Evolutionary conservation across 345 rosid species (phyloP), one percentile per base, ranked within the genome.

Genomic region (Aquilaria malaccensis): DNA sequence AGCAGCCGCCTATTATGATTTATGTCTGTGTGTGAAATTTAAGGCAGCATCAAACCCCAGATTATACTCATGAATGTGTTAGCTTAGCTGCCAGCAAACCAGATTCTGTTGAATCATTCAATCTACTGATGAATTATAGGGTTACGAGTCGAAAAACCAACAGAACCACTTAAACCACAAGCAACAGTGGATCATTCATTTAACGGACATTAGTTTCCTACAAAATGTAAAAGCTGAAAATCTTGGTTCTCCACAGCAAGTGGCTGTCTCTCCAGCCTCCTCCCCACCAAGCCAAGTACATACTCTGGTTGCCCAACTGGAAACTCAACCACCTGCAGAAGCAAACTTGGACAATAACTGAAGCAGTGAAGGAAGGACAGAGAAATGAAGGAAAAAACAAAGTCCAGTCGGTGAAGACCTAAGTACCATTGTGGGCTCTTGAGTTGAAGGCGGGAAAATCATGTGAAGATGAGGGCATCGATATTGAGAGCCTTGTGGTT

Each of bases 401-500:
- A 53, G 58, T 53, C 32, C 30, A n/a, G 6, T 45, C 43, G 53
- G 14, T 12, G 6, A 31, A 6, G 2, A 1, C 11, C 0, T 56
- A 45, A 2, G 11, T 59, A 81, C 83, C 81, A 58, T 77, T 58
- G 14, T 61, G 74, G 63, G 72, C 57, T 73, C 78, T 76, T 65
- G 86, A 81, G 62, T 56, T 79, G 65, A 79, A 76, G 62, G 68
- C 71, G 59, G 85, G 81, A 46, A 77, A 81, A 51, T 83, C 92
- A 56, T 61, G 69, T 12, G 84, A 74, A 22, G 85, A 69, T 30
- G 85, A 78, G 47, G 95, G 95, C 58, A 81, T 78, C 64, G 95
- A 81, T 48, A 87, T 85, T 13, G 95, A 87, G 46, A 83, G 89
- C 66, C 68, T 74, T 53, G 85, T 79, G 54, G 84, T 68, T 49